These are phyloP conservation scores for Rhizopogon roseolus DNA, from an alignment of 768 basidiomycete genomes.

Conservation along the genomic window DNA sequence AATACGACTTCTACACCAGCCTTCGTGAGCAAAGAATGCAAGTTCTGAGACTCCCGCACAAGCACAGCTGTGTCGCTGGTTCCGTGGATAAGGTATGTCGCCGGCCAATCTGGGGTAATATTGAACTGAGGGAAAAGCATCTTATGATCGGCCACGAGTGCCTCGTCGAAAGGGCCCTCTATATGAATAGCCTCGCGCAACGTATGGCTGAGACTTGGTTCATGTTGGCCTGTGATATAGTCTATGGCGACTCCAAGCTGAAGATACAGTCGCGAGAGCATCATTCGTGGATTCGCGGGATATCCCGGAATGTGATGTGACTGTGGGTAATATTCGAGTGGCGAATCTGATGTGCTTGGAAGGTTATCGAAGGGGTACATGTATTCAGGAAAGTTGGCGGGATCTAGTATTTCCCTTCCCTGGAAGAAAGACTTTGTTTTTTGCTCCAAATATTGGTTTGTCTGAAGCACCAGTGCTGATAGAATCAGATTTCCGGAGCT, in stretches of 20 bases:
- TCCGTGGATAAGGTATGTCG: slow-evolving; percentile 44
- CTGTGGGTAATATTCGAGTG: slow-evolving; percentile 40
- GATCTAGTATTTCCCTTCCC: slow-evolving; percentile 52
- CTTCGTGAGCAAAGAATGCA: slow-evolving; percentile 29
- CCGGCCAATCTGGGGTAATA: slow-evolving; percentile 36
- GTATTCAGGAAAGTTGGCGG: slow-evolving; percentile 38
- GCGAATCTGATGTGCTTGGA: slow-evolving; percentile 34
- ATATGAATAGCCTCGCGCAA: slow-evolving; percentile 23
- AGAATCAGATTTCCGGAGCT: background rate
- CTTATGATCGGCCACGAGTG: slow-evolving; percentile 16
- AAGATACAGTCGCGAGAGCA: slow-evolving; percentile 49
- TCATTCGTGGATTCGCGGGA: slow-evolving; percentile 61
- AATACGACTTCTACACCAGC: slow-evolving; percentile 33
- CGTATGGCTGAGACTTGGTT: slow-evolving; percentile 41
- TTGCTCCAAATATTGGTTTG: slow-evolving; percentile 41
- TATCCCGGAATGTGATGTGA: slow-evolving; percentile 48
- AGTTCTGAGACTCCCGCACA: slow-evolving; percentile 33
- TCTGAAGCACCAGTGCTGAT: slow-evolving; percentile 30
- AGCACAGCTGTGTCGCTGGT: slow-evolving; percentile 43
- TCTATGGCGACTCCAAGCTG: slow-evolving; percentile 56
- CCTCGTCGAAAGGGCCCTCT: slow-evolving; percentile 19
- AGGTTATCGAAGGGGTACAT: slow-evolving; percentile 36
- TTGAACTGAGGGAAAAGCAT: slow-evolving; percentile 44
- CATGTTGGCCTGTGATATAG: slow-evolving; percentile 45
- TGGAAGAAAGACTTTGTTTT: slow-evolving; percentile 50